A percentile compares a stretch with the other conserved stretches of the same genome.
Evolutionary conservation across 2,329 filamentous ascomycete species (phyloP).

Genomic region (Ceratocystis cubensis): DNA sequence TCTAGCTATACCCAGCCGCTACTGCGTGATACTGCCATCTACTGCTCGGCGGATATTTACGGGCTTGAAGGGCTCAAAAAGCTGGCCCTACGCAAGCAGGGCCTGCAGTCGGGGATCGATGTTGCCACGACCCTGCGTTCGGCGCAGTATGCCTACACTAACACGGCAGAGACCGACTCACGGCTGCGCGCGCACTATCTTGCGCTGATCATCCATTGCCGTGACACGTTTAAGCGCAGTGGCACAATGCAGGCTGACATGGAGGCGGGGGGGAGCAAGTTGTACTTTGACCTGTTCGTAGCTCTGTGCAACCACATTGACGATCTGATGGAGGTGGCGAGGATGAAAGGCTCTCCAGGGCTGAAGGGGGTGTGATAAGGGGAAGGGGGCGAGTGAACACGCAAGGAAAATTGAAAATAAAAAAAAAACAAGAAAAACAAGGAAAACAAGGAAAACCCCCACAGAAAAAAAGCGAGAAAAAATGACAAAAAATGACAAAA

Average conservation of each 20-base stretch:
- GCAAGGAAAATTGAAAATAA: not conserved
- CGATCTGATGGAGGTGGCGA: slow-evolving; percentile 80
- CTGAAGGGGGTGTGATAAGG: slow-evolving; percentile 36
- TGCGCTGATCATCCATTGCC: slow-evolving; percentile 91
- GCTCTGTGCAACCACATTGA: slow-evolving; percentile 97
- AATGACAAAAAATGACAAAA: not conserved
- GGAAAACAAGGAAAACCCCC: not conserved
- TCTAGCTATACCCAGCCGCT: slow-evolving; percentile 61
- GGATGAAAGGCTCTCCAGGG: slow-evolving; percentile 43
- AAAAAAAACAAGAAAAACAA: not conserved
- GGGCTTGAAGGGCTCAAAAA: slow-evolving; percentile 85
- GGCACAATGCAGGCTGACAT: slow-evolving; percentile 98
- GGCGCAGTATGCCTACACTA: slow-evolving; percentile 87
- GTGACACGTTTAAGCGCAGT: slow-evolving; percentile 94
- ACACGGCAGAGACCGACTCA: slow-evolving; percentile 87
- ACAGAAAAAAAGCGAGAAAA: not conserved
- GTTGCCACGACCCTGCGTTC: slow-evolving; percentile 83
- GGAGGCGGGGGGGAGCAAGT: slow-evolving; percentile 76
- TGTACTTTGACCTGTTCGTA: slow-evolving; percentile 97
- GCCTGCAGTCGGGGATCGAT: slow-evolving; percentile 82
- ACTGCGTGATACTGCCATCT: slow-evolving; percentile 85
- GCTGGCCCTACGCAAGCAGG: slow-evolving; percentile 86
- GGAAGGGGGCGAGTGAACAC: not conserved
- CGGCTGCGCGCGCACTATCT: slow-evolving; percentile 92
- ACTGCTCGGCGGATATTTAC: slow-evolving; percentile 84